These are phyloP conservation scores for Hyaloscypha bicolor DNA, from an alignment of 495 filamentous ascomycete species.

Conservation along the genomic window DNA sequence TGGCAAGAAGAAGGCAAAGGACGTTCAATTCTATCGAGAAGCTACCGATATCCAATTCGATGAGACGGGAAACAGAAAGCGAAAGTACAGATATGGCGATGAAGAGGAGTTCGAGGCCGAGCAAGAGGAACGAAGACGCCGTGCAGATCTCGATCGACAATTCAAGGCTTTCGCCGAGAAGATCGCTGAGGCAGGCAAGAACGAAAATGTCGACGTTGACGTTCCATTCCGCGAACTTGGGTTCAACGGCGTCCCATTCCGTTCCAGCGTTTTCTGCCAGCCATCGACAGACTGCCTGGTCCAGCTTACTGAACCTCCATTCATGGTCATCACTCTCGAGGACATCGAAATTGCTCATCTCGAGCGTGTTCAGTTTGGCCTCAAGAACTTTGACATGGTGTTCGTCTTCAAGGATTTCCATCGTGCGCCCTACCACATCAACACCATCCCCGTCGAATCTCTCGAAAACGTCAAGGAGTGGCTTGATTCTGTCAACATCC, in stretches of 20 bases:
- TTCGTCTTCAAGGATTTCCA: constrained; percentile 97
- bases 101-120: constrained; percentile 99
- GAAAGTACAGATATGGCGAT: constrained; percentile 97
- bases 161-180: constrained; percentile 99
- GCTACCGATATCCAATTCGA: constrained; percentile 99
- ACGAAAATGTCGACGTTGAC: constrained; percentile 83
- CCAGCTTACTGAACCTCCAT: constrained; percentile 94
- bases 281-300: constrained; percentile 98
- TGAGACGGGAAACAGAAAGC: constrained; percentile 96
- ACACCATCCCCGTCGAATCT: constrained; percentile 95
- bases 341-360: constrained; percentile 97
- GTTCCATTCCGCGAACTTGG: constrained; percentile 96
- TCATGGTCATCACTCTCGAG: constrained; percentile 89
- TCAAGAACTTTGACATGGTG: constrained; percentile 99
- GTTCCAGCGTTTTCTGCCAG: constrained; percentile 91
- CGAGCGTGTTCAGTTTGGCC: constrained; percentile 95
- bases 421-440: constrained; percentile 85
- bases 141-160: constrained; percentile 88
- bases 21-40: constrained; percentile 98
- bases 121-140: constrained; percentile 90
- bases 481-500: constrained; percentile 92
- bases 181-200: constrained; percentile 88
- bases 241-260: constrained; percentile 94
- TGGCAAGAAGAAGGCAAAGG: constrained; percentile 97
- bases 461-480: constrained; percentile 97